A percentile compares a stretch with the other conserved stretches of the same genome.
Conservation (phyloP, 352 stramenopile genomes). For the Pythium graminicola region DNA sequence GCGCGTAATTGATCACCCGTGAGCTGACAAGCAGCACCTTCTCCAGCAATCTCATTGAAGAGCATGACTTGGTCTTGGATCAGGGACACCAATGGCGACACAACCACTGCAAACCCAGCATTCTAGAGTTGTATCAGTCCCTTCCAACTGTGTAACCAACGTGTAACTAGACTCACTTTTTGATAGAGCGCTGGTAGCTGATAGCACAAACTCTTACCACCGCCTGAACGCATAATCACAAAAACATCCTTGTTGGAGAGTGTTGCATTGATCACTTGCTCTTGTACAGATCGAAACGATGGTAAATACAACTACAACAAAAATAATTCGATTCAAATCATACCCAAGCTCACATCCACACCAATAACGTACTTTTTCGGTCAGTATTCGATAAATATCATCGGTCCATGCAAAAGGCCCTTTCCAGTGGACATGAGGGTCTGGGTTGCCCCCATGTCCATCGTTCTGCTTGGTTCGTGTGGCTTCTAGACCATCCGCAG, state of each 20-base stretch:
- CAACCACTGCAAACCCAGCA: conserved; percentile 81
- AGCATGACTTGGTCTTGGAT: conserved; percentile 92
- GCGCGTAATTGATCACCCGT: conserved; percentile 47
- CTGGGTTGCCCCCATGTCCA: no score
- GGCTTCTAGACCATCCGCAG: conserved; percentile 7
- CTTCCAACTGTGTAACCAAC: no score
- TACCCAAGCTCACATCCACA: no score
- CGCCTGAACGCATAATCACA: conserved; percentile 89
- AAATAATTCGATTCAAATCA: background rate
- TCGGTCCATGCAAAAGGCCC: conserved; percentile 35
- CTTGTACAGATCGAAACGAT: conserved; percentile 86
- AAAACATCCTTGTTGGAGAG: conserved; percentile 85
- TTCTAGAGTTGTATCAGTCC: conserved; percentile 25
- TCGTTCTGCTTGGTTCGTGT: no score
- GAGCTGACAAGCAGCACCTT: conserved; percentile 40
- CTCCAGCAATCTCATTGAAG: conserved; percentile 61
- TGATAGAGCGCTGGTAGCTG: conserved; percentile 79
- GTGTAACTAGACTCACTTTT: no score
- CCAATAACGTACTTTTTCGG: background rate
- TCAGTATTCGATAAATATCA: conserved; percentile 14
- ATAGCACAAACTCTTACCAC: conserved; percentile 87
- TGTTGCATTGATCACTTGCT: conserved; percentile 88
- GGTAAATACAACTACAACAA: conserved; percentile 62
- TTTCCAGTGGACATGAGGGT: conserved; percentile 47
- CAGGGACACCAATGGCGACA: conserved; percentile 90